Base-by-base conservation (phyloP, 805 yeast genomes). In the Metschnikowia sp. region DNA sequence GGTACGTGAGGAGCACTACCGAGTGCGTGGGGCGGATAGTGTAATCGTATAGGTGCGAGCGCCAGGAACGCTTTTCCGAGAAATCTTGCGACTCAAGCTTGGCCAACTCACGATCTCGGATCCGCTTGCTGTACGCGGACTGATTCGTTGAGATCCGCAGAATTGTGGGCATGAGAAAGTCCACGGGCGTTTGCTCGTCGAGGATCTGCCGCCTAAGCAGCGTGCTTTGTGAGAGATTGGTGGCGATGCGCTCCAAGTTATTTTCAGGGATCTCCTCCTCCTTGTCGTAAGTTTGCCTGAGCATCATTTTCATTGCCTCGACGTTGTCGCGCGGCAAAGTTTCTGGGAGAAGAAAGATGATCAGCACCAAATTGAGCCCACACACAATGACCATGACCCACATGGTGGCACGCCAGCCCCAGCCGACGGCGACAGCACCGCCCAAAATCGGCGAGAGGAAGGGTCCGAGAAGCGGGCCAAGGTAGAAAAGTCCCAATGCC, bases 351-450 rank as follows among this genome's bases (percentile, higher is more conserved):
- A 76, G 68, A 40, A 85, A 73, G 6, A 79, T 53, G 36, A 88
- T 66, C 44, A 78, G 50, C 0, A 79, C 19, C 26, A 76, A 69
- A 41, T 77, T 75, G 11, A 74, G 62, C 2, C 83, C 88, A 1
- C 88, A 78, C 39, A 86, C 63, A 29, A 85, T 83, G 13, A 84
- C 86, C 65, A 87, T 68, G 44, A 87, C 81, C 92, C 95, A 89
- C 59, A 86, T 94, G 3, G 96, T 86, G 2, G 92, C 87, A 61
- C 96, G 74, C 96, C 96, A 89, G 8, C 89, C 88, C 84, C 89
- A 86, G 10, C 74, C 72, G 37, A 76, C 70, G 7, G 86, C 77
- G 29, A 89, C 76, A 2, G 83, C 82, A 50, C 96, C 92, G 42
- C 96, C 96, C 7, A 73, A 48, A 22, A 88, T 83, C 2, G 96